Percentiles rank a stretch among this genome's conserved stretches.
These are phyloP conservation scores for Salvia splendens DNA, from an alignment of 257 asterid genomes.

Conservation along the genomic window DNA sequence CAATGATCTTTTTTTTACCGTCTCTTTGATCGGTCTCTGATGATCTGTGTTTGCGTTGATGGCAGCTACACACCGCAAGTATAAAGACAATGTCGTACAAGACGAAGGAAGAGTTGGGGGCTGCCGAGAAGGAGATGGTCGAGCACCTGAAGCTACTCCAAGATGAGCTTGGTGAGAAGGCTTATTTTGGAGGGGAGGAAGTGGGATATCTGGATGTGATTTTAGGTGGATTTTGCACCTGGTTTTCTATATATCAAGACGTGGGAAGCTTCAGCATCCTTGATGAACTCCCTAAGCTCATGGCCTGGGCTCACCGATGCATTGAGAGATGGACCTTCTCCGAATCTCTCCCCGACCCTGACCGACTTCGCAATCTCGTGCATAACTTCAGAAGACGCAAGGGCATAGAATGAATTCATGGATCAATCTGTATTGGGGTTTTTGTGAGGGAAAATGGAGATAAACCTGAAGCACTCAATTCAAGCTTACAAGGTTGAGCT, in stretches of 20 bases:
- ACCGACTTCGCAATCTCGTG: background rate
- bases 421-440: too few species aligned
- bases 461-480: too few species aligned
- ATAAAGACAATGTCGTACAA: constrained; percentile 26
- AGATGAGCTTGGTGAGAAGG: constrained; percentile 40
- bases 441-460: too few species aligned
- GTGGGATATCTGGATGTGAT: constrained; percentile 46
- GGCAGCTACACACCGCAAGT: constrained; percentile 21
- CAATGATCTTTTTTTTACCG: too few species aligned
- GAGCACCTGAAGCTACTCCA: constrained; percentile 38
- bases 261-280: constrained; percentile 38
- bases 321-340: constrained; percentile 35
- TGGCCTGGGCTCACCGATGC: constrained; percentile 48
- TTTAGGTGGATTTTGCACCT: constrained; percentile 36
- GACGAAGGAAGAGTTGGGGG: constrained; percentile 38
- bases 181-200: constrained; percentile 46
- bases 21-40: background rate
- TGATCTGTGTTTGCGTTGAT: background rate
- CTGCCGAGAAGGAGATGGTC: constrained; percentile 38
- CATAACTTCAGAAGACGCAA: background rate
- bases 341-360: background rate
- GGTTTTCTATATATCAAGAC: constrained; percentile 42
- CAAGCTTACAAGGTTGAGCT: too few species aligned
- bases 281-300: constrained; percentile 37
- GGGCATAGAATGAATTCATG: background rate